Percentiles rank a stretch among this genome's conserved stretches.
These are phyloP conservation scores for Fusarium devonianum DNA, from an alignment of 2,329 filamentous ascomycete species.

Conservation along the genomic window DNA sequence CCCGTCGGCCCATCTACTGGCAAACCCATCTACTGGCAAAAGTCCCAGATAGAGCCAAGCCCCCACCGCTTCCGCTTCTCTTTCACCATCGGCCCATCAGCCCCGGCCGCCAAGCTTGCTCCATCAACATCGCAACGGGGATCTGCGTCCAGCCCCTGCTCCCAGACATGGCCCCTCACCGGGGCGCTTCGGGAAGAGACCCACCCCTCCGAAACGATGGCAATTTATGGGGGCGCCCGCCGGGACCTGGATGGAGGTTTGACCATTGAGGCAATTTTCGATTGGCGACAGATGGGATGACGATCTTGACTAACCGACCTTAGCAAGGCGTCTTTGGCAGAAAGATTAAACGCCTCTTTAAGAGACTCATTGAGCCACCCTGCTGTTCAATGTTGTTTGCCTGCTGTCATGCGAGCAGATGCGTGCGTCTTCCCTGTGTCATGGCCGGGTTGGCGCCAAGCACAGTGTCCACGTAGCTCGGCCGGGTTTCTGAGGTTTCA, in stretches of 20 bases:
- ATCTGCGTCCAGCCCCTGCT: slow-evolving; percentile 23
- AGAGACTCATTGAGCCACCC: slow-evolving; percentile 17
- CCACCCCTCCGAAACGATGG: slow-evolving; percentile 35
- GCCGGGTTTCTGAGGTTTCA: slow-evolving; percentile 25
- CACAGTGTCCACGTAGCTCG: slow-evolving; percentile 27
- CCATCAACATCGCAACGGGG: slow-evolving; percentile 27
- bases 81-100: slow-evolving; percentile 35
- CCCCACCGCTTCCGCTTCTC: slow-evolving; percentile 20
- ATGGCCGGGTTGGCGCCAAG: slow-evolving; percentile 31
- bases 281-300: slow-evolving; percentile 36
- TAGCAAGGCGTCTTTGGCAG: slow-evolving; percentile 26
- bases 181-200: slow-evolving; percentile 3
- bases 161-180: slow-evolving; percentile 22
- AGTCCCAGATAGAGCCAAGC: slow-evolving; percentile 16
- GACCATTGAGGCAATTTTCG: slow-evolving; percentile 34
- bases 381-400: slow-evolving; percentile 9
- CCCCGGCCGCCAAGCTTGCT: slow-evolving; percentile 37
- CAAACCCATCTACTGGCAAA: slow-evolving; percentile 23
- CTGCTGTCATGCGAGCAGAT: slow-evolving; percentile 29
- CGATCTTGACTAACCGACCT: slow-evolving; percentile 33
- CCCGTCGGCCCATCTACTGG: slow-evolving; percentile 18
- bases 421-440: slow-evolving; percentile 30
- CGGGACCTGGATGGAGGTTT: slow-evolving; percentile 17
- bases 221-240: slow-evolving; percentile 10
- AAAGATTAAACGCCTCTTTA: slow-evolving; percentile 16